Base-by-base conservation (phyloP, 306 rosid species). In the Cucurbita ficifolia region DNA sequence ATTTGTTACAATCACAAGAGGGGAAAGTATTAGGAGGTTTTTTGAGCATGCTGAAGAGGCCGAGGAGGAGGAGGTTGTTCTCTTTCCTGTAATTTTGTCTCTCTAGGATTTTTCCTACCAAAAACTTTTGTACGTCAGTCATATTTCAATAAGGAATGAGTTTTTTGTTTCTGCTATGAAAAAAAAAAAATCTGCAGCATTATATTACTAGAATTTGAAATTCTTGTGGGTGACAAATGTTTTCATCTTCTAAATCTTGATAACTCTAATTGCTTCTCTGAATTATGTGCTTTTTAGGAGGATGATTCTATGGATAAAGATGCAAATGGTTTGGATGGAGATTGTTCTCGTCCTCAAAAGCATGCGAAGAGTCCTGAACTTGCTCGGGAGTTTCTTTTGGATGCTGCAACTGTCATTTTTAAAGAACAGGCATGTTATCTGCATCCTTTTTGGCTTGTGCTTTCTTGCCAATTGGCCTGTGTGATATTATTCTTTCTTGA, bases 331-430 rank as follows among this genome's bases (percentile, higher is more conserved):
- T 75, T 90, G 74, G 98, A 94, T 84, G 98, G 94, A 89, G 98
- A 94, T 75, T 94, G 98, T 81, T 83, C 97, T 75, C 98, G 97
- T 80, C 98, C 98, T 43, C 97, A 95, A 84, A 95, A 95, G 79
- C 97, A 95, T 82, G 99, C 99, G 33, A 95, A 95, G 85, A 95
- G 99, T 88, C 99, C 99, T 68, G 97, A 95, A 84, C 99, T 95
- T 80, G 99, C 97, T 51, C 96, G 99, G 52, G 99, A 95, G 74
- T 95, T 95, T 82, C 93, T 95, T 78, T 82, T 95, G 49, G 97
- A 91, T 82, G 99, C 97, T 78, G 99, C 99, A 67, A 85, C 97
- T 80, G 96, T 95, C 81, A 95, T 95, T 73, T 95, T 95, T 71
- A 95, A 95, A 83, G 97, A 95, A 79, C 97, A 95, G 96, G 97